Evolutionary conservation across 768 basidiomycete genomes (phyloP), one percentile per base, ranked within the genome.

Genomic region (Amanita pseudoporphyria): DNA sequence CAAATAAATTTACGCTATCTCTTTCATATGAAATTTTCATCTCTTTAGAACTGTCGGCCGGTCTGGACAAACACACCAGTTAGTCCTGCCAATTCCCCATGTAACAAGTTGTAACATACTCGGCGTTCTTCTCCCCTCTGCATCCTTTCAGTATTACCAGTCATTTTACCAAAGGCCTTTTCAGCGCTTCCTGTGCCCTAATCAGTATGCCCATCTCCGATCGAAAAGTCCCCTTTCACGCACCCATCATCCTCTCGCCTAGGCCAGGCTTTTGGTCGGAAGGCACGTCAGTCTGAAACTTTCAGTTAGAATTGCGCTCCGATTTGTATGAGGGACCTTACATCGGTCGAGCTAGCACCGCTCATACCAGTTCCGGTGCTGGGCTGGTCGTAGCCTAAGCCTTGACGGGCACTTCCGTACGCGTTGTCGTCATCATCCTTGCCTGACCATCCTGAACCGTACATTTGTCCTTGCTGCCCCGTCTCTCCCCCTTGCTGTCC

Each of bases 81-180:
- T 16, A 2, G 22, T 3, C 13, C 26, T 19, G 5, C 16, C 5
- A 22, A 19, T 6, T 12, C 12, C 12, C 10, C 16, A 19, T n/a
- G n/a, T 12, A 35, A 10, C 9, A 14, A 9, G 26, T 4, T n/a
- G 22, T 3, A 16, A 37, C 31, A 14, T 32, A 43, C 49, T 30
- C 21, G 0, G 31, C 32, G 40, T 43, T 50, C 40, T 43, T 50
- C 18, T 1, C 49, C 49, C 24, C 21, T 42, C 22, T 50, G 37
- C 9, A 18, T n/a, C 13, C n/a, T 19, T 12, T 43, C 32, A 9
- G 30, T n/a, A 13, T 43, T 40, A 6, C 49, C 49, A 5, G 49
- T 50, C 33, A 50, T 43, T 31, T 50, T 50, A 13, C 49, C 49
- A 37, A 33, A 43, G 0, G 32, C 49, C 21, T 43, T 43, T 39